Base-by-base conservation (phyloP, 257 asterid species). In the Salvia miltiorrhiza region DNA sequence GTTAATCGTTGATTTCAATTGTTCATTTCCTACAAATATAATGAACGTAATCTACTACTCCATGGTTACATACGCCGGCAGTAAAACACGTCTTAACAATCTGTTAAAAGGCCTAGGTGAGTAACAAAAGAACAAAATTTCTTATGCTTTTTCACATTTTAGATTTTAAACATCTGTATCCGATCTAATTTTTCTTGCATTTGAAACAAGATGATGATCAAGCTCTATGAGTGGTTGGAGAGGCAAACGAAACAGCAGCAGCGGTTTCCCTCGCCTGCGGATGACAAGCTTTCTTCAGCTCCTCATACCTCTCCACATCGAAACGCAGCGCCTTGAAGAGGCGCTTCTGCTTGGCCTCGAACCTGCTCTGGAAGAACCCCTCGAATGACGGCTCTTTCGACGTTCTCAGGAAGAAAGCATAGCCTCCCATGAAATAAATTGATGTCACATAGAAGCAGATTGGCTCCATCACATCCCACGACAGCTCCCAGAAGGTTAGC, bases 401-500 rank as follows among this genome's bases (percentile, higher is more conserved):
- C 0, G 98, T 93, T 63, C 88, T 79, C 2, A 93, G 76, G 83
- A 90, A 93, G 82, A 88, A 93, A 0, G 83, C 83, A 14, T 90
- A 90, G 16, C 93, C 95, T 57, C 89, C 93, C 95, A 90, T 90
- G 83, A 84, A 90, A 54, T 93, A 88, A 6, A 80, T 30, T 0
- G 98, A 86, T 2, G 98, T 90, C 0, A 88, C 93, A 6, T 82
- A 93, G 83, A 93, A 93, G 77, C 98, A 93, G 39, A 93, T 88
- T 2, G 98, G 98, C 73, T 93, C 98, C 98, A 93, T 93, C 1
- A 93, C 97, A 72, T 93, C 98, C 98, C 98, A 93, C 0, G 98
- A 56, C 0, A 93, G 85, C 58, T 93, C 98, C 98, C 98, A 93
- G 59, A 93, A 93, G 4, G 98, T 93, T 39, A 93, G 81, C 74